Conservation (phyloP, 2,329 filamentous ascomycete genomes). For the Beauveria medogensis region DNA sequence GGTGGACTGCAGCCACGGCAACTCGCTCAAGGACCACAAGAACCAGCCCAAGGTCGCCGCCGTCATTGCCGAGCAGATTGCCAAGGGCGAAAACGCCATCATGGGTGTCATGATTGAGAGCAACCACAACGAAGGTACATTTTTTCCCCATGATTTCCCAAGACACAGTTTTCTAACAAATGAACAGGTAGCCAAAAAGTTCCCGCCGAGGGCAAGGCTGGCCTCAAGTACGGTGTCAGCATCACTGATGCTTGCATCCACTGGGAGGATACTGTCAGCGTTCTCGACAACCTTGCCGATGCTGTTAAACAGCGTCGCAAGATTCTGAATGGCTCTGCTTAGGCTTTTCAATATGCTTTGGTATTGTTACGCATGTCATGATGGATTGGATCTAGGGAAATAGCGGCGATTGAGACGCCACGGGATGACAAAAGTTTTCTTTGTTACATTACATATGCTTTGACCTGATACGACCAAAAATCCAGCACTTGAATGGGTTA, state of each 20-base stretch:
- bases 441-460: background rate
- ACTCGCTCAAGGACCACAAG: slow-evolving; percentile 94
- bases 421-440: slow-evolving; percentile 1
- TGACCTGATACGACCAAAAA: background rate
- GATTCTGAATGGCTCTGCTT: slow-evolving; percentile 19
- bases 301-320: slow-evolving; percentile 68
- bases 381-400: background rate
- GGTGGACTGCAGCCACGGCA: slow-evolving; percentile 93
- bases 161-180: slow-evolving; percentile 17
- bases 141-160: background rate
- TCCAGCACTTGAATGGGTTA: background rate
- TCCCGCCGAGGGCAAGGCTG: slow-evolving; percentile 68
- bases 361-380: slow-evolving; percentile 3
- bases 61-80: slow-evolving; percentile 74
- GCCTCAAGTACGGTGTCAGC: slow-evolving; percentile 79
- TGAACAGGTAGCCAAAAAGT: slow-evolving; percentile 65
- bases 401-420: background rate
- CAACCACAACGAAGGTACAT: slow-evolving; percentile 70
- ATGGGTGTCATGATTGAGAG: slow-evolving; percentile 98
- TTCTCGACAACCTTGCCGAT: slow-evolving; percentile 78
- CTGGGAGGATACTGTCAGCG: slow-evolving; percentile 77
- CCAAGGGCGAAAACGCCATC: slow-evolving; percentile 78
- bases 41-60: slow-evolving; percentile 94
- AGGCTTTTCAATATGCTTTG: background rate
- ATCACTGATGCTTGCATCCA: slow-evolving; percentile 95